phyloP scores from a whole-genome alignment of 1,139 yeast species.

The Geotrichum candidum region DNA sequence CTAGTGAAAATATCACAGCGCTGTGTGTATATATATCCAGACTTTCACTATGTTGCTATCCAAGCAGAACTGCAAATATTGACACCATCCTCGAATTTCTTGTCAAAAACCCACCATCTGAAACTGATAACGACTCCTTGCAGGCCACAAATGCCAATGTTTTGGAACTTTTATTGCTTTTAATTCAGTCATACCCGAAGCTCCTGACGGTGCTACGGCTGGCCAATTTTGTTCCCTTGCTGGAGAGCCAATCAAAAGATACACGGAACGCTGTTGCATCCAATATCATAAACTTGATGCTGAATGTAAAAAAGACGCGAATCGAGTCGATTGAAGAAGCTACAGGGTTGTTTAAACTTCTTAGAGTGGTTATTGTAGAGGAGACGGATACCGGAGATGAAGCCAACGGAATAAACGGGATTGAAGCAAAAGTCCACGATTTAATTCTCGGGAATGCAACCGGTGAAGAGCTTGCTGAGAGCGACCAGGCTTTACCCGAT shows the following conservation, averaged over 20 bases:
- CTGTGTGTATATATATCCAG: slow-evolving; percentile 61
- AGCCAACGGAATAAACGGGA: neutral
- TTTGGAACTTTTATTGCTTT: slow-evolving; percentile 51
- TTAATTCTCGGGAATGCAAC: slow-evolving; percentile 13
- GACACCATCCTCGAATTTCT: slow-evolving; percentile 59
- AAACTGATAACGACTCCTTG: neutral
- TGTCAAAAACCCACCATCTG: slow-evolving; percentile 37
- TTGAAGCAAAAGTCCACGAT: neutral
- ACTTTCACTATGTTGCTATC: slow-evolving; percentile 57
- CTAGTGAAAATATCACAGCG: slow-evolving; percentile 58
- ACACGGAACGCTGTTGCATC: slow-evolving; percentile 36
- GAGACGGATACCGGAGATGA: slow-evolving; percentile 13
- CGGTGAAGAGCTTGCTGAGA: slow-evolving; percentile 5
- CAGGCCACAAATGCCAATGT: slow-evolving; percentile 40
- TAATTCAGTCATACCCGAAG: slow-evolving; percentile 39
- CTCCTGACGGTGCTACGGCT: slow-evolving; percentile 31
- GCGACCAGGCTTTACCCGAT: slow-evolving; percentile 25
- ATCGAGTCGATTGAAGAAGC: slow-evolving; percentile 34
- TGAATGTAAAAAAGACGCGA: slow-evolving; percentile 23
- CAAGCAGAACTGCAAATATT: slow-evolving; percentile 43
- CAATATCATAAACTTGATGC: slow-evolving; percentile 31
- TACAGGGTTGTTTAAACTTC: slow-evolving; percentile 37
- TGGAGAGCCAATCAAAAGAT: slow-evolving; percentile 34
- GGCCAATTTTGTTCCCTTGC: slow-evolving; percentile 33
- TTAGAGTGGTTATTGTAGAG: slow-evolving; percentile 34